These are phyloP conservation scores for Didymellaceae sp. DNA, from an alignment of 2,329 filamentous ascomycete genomes.

Conservation along the genomic window DNA sequence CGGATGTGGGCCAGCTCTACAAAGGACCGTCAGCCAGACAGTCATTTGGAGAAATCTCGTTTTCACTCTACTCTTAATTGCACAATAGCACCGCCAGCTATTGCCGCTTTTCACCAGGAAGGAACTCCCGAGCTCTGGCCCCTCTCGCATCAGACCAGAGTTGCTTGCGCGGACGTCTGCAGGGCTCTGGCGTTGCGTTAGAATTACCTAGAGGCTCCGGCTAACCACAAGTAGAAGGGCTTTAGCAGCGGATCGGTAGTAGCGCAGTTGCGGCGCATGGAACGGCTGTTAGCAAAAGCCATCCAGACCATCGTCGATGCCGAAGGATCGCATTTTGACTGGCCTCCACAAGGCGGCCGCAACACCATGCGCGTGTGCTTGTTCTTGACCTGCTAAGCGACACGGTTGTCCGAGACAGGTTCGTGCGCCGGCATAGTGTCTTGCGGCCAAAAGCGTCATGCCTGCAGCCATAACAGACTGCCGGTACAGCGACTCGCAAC, in stretches of 20 bases:
- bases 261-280: background rate
- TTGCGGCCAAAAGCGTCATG: slow-evolving; percentile 2
- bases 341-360: slow-evolving; percentile 8
- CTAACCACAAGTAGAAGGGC: background rate
- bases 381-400: slow-evolving; percentile 11
- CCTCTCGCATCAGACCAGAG: no score
- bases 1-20: no score
- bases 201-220: background rate
- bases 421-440: slow-evolving; percentile 5
- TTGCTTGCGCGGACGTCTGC: background rate
- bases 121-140: no score
- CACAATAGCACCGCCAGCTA: no score
- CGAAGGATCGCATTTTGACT: slow-evolving; percentile 10
- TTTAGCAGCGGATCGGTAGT: background rate
- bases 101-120: no score
- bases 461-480: background rate
- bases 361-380: slow-evolving; percentile 11
- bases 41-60: no score
- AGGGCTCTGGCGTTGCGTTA: slow-evolving; percentile 2
- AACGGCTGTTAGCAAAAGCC: background rate
- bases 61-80: no score
- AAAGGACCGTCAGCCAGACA: no score
- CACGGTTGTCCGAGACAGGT: slow-evolving; percentile 7
- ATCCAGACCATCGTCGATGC: slow-evolving; percentile 15
- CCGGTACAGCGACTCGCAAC: no score